Conservation (phyloP, 2,329 filamentous ascomycete species). For the Delphinella strobiligena region DNA sequence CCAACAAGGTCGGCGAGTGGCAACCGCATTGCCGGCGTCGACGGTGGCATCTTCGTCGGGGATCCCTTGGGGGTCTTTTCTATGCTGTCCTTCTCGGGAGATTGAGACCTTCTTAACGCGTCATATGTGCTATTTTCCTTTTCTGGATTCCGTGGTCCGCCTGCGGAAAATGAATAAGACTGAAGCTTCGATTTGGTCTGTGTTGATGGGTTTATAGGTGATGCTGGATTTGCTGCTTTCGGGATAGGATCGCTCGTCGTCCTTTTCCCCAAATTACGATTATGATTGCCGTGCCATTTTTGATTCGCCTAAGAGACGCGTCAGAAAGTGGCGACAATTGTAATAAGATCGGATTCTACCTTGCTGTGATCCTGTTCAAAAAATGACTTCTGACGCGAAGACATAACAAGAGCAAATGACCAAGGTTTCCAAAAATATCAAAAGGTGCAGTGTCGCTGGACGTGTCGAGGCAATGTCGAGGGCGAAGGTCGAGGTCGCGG, state of each 20-base stretch:
- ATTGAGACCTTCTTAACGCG: neutral
- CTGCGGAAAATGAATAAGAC: conserved; percentile 38
- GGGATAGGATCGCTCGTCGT: conserved; percentile 3
- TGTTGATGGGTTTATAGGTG: conserved; percentile 37
- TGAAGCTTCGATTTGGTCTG: conserved; percentile 43
- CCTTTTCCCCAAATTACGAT: conserved; percentile 14
- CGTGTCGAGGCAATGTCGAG: no score
- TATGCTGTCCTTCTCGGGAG: conserved; percentile 2
- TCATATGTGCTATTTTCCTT: conserved; percentile 5
- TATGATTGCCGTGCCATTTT: conserved; percentile 10
- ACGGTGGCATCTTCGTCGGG: conserved; percentile 32
- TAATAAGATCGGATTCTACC: conserved; percentile 17
- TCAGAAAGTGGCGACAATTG: conserved; percentile 1
- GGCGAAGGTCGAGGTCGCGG: no score
- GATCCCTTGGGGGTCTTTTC: conserved; percentile 13
- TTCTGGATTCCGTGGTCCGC: conserved; percentile 8
- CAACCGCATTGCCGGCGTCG: conserved; percentile 47
- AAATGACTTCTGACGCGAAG: conserved; percentile 38
- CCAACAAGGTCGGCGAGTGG: conserved; percentile 50
- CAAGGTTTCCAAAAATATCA: no score
- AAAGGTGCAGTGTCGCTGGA: no score
- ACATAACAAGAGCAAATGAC: conserved; percentile 20
- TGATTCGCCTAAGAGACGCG: conserved; percentile 9
- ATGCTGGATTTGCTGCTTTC: conserved; percentile 17
- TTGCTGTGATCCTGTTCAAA: conserved; percentile 36